Evolutionary conservation across 73 alveolate genomes (phyloP), one percentile per base, ranked within the genome.

Genomic region (Effrenium voratum): DNA sequence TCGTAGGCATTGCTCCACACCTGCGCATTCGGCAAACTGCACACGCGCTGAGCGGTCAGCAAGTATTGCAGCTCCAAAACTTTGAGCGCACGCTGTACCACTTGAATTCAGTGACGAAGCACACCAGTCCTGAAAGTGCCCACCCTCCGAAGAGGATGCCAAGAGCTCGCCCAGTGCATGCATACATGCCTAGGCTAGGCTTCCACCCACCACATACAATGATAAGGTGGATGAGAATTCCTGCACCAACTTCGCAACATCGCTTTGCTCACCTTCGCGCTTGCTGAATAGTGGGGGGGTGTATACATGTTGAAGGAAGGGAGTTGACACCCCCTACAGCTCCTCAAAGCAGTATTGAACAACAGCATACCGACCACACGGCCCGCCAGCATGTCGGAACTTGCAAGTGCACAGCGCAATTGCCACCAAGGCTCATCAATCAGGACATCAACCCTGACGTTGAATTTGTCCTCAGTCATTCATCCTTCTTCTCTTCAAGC

Each of bases 391-490:
- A 52, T 12, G 19, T 52, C 63, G 8, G 63, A 52, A 52, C 26
- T 19, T 12, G 19, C 63, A 8, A 12, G 8, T 19, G 63, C 63
- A 52, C 63, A 52, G 19, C 19, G 8, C 63, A 12, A 19, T 8
- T 52, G 86, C 86, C 6, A 52, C 87, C 81, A 32, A n/a, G 96
- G 41, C 43, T 38, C 96, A 34, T 90, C 96, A 68, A 90, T 90
- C 55, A 90, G 73, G n/a, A 90, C 96, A 68, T 90, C 96, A 45
- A 90, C 96, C 16, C 96, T 47, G 41, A 68, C 86, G 43, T 90
- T 90, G 87, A 90, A 90, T 43, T 90, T 90, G 96, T 90, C 96
- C 96, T 84, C 46, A 44, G 24, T 30, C n/a, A n/a, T n/a, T n/a
- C n/a, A n/a, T n/a, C n/a, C n/a, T n/a, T n/a, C n/a, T n/a, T n/a